These are phyloP conservation scores for Sphenostylis stenocarpa DNA, from an alignment of 306 rosid species.

Conservation along the genomic window DNA sequence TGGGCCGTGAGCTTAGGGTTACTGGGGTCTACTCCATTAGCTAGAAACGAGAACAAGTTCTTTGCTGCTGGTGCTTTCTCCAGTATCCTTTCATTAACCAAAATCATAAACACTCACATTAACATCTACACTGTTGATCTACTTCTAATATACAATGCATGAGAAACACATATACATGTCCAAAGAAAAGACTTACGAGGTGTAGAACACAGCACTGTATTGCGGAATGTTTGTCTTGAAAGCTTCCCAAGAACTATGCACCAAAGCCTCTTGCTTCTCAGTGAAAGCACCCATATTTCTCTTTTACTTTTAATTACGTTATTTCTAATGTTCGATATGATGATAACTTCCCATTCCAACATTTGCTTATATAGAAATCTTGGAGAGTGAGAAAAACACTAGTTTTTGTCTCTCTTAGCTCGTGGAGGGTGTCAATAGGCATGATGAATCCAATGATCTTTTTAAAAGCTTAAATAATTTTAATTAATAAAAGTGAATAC, in stretches of 20 bases:
- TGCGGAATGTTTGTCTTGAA: slow-evolving; percentile 25
- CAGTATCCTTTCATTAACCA: slow-evolving; percentile 22
- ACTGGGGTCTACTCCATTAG: background rate
- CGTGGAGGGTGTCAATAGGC: background rate
- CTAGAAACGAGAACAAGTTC: slow-evolving; percentile 33
- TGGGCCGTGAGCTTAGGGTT: slow-evolving; percentile 27
- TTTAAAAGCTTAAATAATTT: background rate
- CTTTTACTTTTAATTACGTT: background rate
- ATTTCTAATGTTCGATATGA: background rate
- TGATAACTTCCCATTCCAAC: background rate
- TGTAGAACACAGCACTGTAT: slow-evolving; percentile 30
- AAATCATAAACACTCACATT: background rate
- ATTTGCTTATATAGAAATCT: background rate
- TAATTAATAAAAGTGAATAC: background rate
- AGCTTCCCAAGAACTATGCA: slow-evolving; percentile 26
- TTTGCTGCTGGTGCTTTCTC: slow-evolving; percentile 38
- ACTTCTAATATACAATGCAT: background rate
- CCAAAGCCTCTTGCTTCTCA: slow-evolving; percentile 27
- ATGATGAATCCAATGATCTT: background rate
- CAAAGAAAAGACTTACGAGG: slow-evolving; percentile 14
- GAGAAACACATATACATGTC: background rate
- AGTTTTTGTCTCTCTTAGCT: background rate
- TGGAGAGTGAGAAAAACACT: background rate
- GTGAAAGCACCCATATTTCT: slow-evolving; percentile 21
- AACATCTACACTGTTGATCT: background rate